phyloP scores from a whole-genome alignment of 2,329 filamentous ascomycete genomes.

The Cucurbitaria berberidis region DNA sequence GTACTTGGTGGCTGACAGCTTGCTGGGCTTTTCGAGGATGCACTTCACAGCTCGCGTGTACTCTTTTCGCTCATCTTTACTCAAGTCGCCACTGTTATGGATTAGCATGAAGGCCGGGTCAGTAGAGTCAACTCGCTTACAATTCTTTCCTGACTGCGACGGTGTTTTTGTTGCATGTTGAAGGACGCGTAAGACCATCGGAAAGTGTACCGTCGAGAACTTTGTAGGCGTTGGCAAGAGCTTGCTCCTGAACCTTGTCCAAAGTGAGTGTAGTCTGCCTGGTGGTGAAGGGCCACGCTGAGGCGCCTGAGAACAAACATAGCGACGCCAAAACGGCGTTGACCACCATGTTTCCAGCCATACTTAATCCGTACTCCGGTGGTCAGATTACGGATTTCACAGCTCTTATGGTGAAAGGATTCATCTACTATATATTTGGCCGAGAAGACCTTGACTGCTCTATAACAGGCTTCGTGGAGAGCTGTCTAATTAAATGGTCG shows the following conservation, averaged over 20 bases:
- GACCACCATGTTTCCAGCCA: slow-evolving; percentile 28
- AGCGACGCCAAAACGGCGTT: slow-evolving; percentile 31
- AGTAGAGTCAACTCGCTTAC: slow-evolving; percentile 26
- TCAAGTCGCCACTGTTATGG: slow-evolving; percentile 30
- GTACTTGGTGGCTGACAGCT: slow-evolving; percentile 31
- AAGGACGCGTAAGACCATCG: slow-evolving; percentile 31
- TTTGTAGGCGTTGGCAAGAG: slow-evolving; percentile 35
- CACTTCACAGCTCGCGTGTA: slow-evolving; percentile 45
- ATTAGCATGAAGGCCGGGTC: neutral
- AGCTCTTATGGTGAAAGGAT: slow-evolving; percentile 5
- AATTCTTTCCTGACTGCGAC: slow-evolving; percentile 54
- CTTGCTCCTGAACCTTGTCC: slow-evolving; percentile 35
- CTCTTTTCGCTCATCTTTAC: slow-evolving; percentile 37
- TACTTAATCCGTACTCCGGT: slow-evolving; percentile 7
- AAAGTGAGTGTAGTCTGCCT: slow-evolving; percentile 29
- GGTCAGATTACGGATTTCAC: neutral
- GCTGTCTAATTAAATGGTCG: slow-evolving; percentile 11
- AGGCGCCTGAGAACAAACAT: slow-evolving; percentile 25
- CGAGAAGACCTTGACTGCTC: neutral
- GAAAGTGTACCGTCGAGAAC: slow-evolving; percentile 37
- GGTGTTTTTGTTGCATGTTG: slow-evolving; percentile 49
- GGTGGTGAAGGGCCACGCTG: slow-evolving; percentile 26
- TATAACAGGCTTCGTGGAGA: slow-evolving; percentile 1
- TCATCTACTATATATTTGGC: neutral
- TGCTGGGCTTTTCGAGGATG: slow-evolving; percentile 34